These are phyloP conservation scores for Mortierella antarctica DNA, from an alignment of 192 early-diverging fungal species.

Conservation along the genomic window DNA sequence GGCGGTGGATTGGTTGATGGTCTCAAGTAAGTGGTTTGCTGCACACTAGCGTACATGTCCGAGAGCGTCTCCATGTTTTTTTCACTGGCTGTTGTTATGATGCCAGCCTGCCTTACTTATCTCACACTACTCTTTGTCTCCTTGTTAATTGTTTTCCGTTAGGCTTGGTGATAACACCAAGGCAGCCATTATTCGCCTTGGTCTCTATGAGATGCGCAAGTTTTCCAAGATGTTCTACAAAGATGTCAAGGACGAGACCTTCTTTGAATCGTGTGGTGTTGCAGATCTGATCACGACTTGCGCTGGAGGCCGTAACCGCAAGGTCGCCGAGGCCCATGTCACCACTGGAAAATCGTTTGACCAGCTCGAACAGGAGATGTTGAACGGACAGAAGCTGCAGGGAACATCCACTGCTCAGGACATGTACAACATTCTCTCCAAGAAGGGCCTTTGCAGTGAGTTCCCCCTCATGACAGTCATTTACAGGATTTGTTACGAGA, in stretches of 20 bases:
- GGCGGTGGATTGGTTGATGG: constrained; percentile 97
- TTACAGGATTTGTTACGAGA: constrained; percentile 92
- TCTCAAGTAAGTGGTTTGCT: constrained; percentile 63
- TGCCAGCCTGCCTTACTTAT: not conserved
- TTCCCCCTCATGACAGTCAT: constrained; percentile 95
- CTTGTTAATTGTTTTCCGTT: not conserved
- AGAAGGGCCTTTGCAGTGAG: constrained; percentile 56
- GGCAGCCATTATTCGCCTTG: constrained; percentile 96
- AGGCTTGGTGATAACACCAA: constrained; percentile 94
- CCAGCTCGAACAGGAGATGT: constrained; percentile 88
- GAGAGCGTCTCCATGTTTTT: too few species aligned
- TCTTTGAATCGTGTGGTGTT: constrained; percentile 97
- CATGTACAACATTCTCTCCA: constrained; percentile 81
- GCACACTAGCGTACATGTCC: too few species aligned
- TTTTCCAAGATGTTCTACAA: constrained; percentile 86
- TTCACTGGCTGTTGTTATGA: not conserved
- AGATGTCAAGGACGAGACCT: constrained; percentile 91
- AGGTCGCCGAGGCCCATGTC: constrained; percentile 92
- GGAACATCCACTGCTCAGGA: constrained; percentile 93
- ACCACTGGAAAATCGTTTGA: constrained; percentile 94
- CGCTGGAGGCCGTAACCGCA: constrained; percentile 96
- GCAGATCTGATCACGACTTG: constrained; percentile 98
- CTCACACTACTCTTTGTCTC: not conserved
- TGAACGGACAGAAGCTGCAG: constrained; percentile 98
- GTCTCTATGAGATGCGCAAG: constrained; percentile 95